Conservation (phyloP, 164 flowering plant genomes). For the Saururus chinensis region DNA sequence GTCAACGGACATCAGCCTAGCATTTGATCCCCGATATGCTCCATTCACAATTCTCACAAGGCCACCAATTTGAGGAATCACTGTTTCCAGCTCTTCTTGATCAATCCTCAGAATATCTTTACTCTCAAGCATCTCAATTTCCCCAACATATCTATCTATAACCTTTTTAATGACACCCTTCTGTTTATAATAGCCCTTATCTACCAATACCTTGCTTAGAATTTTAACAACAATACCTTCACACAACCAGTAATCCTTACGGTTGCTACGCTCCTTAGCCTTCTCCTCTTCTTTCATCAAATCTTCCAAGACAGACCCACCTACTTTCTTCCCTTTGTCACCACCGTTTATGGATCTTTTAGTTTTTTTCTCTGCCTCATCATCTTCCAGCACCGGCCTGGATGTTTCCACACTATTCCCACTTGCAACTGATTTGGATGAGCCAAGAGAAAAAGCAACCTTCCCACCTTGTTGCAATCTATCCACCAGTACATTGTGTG, state of each 20-base stretch:
- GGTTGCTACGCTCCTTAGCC: conserved; percentile 57
- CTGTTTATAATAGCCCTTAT: conserved; percentile 79
- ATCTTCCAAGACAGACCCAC: conserved; percentile 58
- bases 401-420: conserved; percentile 34
- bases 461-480: conserved; percentile 37
- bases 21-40: conserved; percentile 82
- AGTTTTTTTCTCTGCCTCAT: conserved; percentile 13
- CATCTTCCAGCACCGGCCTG: conserved; percentile 35
- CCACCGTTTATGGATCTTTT: conserved; percentile 11
- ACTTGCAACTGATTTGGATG: conserved; percentile 16
- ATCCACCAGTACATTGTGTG: conserved; percentile 1
- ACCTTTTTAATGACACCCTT: conserved; percentile 68
- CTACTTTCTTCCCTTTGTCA: conserved; percentile 13
- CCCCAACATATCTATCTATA: conserved; percentile 77
- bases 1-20: conserved; percentile 52
- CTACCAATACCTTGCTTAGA: conserved; percentile 68
- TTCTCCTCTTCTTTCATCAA: conserved; percentile 81
- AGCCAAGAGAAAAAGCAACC: conserved; percentile 50
- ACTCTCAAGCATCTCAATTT: conserved; percentile 69
- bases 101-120: conserved; percentile 78
- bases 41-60: conserved; percentile 78
- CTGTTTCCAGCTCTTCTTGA: conserved; percentile 87
- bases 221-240: conserved; percentile 84
- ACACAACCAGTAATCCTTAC: conserved; percentile 82
- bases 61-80: conserved; percentile 83